Evolutionary conservation across 169 alveolate species (phyloP).

Genomic region (Plasmodium coatneyi): DNA sequence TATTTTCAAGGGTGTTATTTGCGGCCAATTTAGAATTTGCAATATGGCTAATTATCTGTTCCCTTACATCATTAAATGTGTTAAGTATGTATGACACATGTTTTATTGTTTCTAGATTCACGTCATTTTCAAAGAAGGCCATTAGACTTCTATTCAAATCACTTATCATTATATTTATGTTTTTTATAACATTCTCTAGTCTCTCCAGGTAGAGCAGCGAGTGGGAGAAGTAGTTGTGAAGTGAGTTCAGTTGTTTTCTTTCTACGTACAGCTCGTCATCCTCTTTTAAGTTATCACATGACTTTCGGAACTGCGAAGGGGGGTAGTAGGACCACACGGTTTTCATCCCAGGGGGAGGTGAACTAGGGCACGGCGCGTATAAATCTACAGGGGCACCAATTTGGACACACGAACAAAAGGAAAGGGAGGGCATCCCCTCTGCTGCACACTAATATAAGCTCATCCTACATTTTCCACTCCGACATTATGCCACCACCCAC

Average conservation of each 20-base stretch:
- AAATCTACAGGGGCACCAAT: background rate
- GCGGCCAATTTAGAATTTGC: conserved; percentile 12
- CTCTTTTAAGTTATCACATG: conserved; percentile 32
- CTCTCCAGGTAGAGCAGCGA: conserved; percentile 68
- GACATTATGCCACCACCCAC: background rate
- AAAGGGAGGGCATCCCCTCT: background rate
- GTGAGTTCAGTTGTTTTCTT: conserved; percentile 48
- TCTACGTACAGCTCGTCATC: conserved; percentile 63
- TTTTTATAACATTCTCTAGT: conserved; percentile 61
- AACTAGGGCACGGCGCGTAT: background rate
- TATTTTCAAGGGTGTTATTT: conserved; percentile 59
- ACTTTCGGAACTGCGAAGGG: conserved; percentile 38
- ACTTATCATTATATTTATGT: conserved; percentile 73
- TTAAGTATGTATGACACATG: conserved; percentile 60
- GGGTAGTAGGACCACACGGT: background rate
- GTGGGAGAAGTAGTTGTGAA: conserved; percentile 57
- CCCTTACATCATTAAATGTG: conserved; percentile 69
- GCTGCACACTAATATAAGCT: background rate
- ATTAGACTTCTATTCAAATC: conserved; percentile 66
- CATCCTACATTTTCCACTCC: background rate
- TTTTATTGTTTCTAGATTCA: conserved; percentile 51
- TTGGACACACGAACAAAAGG: background rate
- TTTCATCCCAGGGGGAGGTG: background rate
- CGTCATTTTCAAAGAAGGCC: conserved; percentile 72
- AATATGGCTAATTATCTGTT: conserved; percentile 50